A percentile compares a stretch with the other conserved stretches of the same genome.
Conservation (phyloP, 139 green algal species). For the Tetraselmis striata region DNA sequence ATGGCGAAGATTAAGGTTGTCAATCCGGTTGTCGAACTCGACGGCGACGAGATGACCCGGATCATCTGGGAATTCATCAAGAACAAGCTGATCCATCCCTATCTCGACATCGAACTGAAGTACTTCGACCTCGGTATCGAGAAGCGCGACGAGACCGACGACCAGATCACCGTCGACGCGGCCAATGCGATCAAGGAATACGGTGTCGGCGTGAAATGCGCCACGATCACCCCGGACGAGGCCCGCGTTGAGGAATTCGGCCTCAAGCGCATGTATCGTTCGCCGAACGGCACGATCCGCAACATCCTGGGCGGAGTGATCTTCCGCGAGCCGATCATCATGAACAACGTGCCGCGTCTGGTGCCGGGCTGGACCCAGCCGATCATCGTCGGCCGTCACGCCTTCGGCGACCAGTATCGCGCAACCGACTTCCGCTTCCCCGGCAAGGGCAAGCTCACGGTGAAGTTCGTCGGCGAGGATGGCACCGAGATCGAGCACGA, state of each 20-base stretch:
- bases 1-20: slow-evolving; percentile 83
- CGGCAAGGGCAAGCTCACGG: slow-evolving; percentile 70
- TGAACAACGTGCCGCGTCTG: slow-evolving; percentile 85
- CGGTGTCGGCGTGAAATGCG: slow-evolving; percentile 95
- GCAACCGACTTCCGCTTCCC: slow-evolving; percentile 80
- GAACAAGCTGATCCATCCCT: slow-evolving; percentile 90
- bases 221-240: slow-evolving; percentile 96
- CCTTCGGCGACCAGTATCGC: slow-evolving; percentile 94
- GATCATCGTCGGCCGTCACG: slow-evolving; percentile 91
- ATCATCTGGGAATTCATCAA: no score
- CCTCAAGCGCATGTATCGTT: slow-evolving; percentile 92
- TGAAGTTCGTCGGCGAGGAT: slow-evolving; percentile 61
- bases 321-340: slow-evolving; percentile 93
- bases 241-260: slow-evolving; percentile 89
- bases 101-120: slow-evolving; percentile 86
- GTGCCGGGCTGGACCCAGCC: slow-evolving; percentile 86
- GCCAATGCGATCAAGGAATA: slow-evolving; percentile 76
- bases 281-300: slow-evolving; percentile 85
- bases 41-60: slow-evolving; percentile 93
- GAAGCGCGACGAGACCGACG: slow-evolving; percentile 72
- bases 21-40: slow-evolving; percentile 90
- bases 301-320: slow-evolving; percentile 86
- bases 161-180: slow-evolving; percentile 81
- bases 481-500: slow-evolving; percentile 35
- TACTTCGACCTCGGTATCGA: slow-evolving; percentile 91